Percentiles rank a stretch among this genome's conserved stretches.
phyloP scores from a whole-genome alignment of 2,329 filamentous ascomycete species.

The Cercospora canescens region DNA sequence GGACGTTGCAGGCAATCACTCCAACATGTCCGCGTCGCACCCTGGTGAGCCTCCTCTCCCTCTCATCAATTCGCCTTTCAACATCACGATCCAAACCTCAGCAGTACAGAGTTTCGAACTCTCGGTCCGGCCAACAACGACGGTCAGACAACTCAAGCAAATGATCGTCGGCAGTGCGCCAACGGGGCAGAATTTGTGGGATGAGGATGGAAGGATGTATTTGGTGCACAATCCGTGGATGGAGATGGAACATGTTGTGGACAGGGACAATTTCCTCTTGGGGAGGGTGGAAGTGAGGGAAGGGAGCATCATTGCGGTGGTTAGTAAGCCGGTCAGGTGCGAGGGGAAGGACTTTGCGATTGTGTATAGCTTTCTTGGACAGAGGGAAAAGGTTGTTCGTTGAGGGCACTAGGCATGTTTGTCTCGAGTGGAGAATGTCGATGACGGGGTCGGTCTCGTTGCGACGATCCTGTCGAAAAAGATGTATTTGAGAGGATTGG shows the following conservation, averaged over 20 bases:
- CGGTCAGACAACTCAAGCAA: neutral
- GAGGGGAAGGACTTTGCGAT: neutral
- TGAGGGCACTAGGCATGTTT: neutral
- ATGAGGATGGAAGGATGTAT: constrained; percentile 2
- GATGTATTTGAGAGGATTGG: too few species aligned
- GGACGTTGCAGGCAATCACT: neutral
- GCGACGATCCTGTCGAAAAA: too few species aligned
- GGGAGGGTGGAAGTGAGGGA: neutral
- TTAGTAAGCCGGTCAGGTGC: neutral
- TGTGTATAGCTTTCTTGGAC: constrained; percentile 1
- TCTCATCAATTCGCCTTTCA: neutral
- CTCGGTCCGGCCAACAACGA: neutral
- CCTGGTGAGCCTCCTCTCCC: neutral
- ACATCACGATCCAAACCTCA: neutral
- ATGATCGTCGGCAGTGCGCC: neutral
- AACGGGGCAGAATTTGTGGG: neutral
- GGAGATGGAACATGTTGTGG: neutral
- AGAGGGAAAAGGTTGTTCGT: neutral
- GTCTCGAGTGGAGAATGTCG: neutral
- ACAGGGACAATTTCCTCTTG: neutral
- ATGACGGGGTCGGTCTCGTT: neutral
- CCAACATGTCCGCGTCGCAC: neutral
- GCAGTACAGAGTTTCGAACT: neutral
- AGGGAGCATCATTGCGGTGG: neutral
- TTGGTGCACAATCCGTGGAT: neutral